Evolutionary conservation across 331 rosid genomes (phyloP).

Genomic region (Phaseolus coccineus): DNA sequence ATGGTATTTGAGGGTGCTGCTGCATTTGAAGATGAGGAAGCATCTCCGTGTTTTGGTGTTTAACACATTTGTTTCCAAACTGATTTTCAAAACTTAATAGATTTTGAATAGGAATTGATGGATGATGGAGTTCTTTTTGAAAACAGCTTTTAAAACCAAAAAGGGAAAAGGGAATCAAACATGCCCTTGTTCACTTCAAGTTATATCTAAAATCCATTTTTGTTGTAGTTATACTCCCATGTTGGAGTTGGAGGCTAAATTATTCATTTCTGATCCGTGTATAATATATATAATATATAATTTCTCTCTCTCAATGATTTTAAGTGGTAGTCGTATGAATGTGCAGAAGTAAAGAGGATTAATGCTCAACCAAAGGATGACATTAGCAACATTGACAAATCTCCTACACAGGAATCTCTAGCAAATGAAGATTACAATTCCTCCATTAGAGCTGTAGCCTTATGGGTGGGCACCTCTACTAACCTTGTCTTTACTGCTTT

Average conservation of each 20-base stretch:
- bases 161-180: neutral
- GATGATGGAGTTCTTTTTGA: neutral
- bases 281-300: neutral
- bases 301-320: neutral
- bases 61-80: neutral
- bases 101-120: too few species aligned
- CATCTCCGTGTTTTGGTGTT: neutral
- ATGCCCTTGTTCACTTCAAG: neutral
- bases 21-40: neutral
- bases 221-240: neutral
- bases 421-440: slow-evolving; percentile 57
- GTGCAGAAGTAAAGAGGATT: slow-evolving; percentile 59
- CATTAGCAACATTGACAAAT: slow-evolving; percentile 37
- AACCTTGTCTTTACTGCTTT: slow-evolving; percentile 32
- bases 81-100: neutral
- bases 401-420: slow-evolving; percentile 42
- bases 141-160: neutral
- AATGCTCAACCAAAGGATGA: slow-evolving; percentile 54
- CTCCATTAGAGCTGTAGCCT: slow-evolving; percentile 73
- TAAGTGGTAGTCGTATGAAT: slow-evolving; percentile 35
- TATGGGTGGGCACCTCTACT: slow-evolving; percentile 69
- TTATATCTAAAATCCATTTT: neutral
- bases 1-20: too few species aligned
- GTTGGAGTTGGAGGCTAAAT: neutral
- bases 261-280: neutral